These are phyloP conservation scores for Fusarium euwallaceae DNA, from an alignment of 2,329 filamentous ascomycete genomes.

Conservation along the genomic window DNA sequence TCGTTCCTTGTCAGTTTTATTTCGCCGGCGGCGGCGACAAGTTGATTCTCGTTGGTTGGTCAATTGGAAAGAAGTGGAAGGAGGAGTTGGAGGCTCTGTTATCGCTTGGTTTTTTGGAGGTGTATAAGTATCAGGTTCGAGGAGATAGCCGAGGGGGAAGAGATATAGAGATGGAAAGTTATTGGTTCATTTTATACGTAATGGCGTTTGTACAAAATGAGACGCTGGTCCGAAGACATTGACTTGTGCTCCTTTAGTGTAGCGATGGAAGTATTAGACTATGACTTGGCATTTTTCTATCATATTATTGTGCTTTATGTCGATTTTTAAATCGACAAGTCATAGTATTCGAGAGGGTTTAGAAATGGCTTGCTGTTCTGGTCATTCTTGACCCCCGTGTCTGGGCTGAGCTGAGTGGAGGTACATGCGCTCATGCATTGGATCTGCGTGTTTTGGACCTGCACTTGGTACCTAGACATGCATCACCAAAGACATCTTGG, in stretches of 20 bases:
- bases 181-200: conserved; percentile 9
- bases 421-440: not conserved
- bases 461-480: not conserved
- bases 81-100: conserved; percentile 1
- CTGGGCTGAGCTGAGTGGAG: not conserved
- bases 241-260: not conserved
- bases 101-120: conserved; percentile 1
- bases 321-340: not conserved
- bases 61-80: not conserved
- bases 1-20: not conserved
- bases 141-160: not conserved
- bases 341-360: not conserved
- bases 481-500: not conserved
- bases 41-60: not conserved
- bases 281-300: not conserved
- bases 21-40: conserved; percentile 9
- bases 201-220: conserved; percentile 12
- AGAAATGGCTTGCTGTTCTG: not conserved
- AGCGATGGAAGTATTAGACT: not conserved
- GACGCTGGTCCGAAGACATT: not conserved
- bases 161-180: not conserved
- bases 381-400: not conserved
- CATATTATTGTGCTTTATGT: not conserved
- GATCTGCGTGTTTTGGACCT: not conserved
- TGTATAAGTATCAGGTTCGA: not conserved